Conservation (phyloP, 371 early-diverging fungal species). For the Syncephalastrum monosporum region DNA sequence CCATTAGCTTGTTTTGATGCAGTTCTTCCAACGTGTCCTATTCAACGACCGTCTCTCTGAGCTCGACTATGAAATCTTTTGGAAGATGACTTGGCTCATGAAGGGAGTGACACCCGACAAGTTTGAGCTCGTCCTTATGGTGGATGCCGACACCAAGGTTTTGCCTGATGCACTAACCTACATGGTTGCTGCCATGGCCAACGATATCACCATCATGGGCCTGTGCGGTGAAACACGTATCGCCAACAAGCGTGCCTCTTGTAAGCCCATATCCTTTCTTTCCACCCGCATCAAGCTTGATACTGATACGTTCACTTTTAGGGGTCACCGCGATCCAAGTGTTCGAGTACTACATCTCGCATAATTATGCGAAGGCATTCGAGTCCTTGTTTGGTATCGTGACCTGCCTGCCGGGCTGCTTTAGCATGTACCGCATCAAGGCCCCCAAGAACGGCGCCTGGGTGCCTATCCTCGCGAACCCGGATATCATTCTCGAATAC, state of each 20-base stretch:
- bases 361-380: constrained; percentile 93
- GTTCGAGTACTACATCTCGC: constrained; percentile 96
- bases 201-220: constrained; percentile 81
- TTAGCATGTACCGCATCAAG: constrained; percentile 88
- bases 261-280: constrained; percentile 67
- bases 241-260: constrained; percentile 75
- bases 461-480: constrained; percentile 87
- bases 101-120: constrained; percentile 89
- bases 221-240: constrained; percentile 87
- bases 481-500: constrained; percentile 88
- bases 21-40: constrained; percentile 88
- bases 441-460: constrained; percentile 71
- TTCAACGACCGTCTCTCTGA: constrained; percentile 94
- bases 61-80: constrained; percentile 96
- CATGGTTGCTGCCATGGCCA: constrained; percentile 82
- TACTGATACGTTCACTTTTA: constrained; percentile 40
- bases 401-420: constrained; percentile 98
- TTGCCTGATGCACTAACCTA: constrained; percentile 71
- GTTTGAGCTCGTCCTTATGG: constrained; percentile 91
- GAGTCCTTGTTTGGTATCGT: constrained; percentile 98
- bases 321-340: constrained; percentile 62
- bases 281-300: constrained; percentile 28
- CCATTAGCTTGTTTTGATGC: constrained; percentile 78
- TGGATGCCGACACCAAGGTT: constrained; percentile 95
- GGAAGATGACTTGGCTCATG: constrained; percentile 80